phyloP scores from a whole-genome alignment of 2,329 filamentous ascomycete genomes.

The Colletotrichum trifolii region DNA sequence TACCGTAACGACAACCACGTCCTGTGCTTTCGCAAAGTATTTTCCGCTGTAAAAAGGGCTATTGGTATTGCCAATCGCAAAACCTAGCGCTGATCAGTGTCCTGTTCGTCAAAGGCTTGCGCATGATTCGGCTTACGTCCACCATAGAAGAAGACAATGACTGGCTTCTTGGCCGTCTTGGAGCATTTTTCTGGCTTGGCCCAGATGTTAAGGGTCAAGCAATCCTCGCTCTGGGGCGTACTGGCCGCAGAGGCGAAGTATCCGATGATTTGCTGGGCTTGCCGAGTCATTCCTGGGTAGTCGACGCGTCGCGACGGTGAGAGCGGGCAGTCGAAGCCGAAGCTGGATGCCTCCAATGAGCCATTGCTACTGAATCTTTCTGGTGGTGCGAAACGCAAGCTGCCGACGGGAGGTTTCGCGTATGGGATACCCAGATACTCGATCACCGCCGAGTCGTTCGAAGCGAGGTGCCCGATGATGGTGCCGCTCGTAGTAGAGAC shows the following conservation, averaged over 20 bases:
- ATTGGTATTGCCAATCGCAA: constrained; percentile 47
- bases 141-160: constrained; percentile 52
- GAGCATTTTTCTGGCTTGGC: constrained; percentile 38
- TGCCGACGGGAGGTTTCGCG: constrained; percentile 42
- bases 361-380: constrained; percentile 39
- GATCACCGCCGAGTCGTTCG: constrained; percentile 44
- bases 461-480: constrained; percentile 46
- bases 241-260: constrained; percentile 32
- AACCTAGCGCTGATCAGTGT: constrained; percentile 27
- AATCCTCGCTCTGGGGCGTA: constrained; percentile 49
- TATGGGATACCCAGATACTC: constrained; percentile 52
- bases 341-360: constrained; percentile 40
- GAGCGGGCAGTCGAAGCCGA: constrained; percentile 44
- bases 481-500: constrained; percentile 47
- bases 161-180: constrained; percentile 43
- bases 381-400: constrained; percentile 41
- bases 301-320: constrained; percentile 40
- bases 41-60: constrained; percentile 54
- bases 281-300: constrained; percentile 44
- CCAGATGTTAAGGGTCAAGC: constrained; percentile 53
- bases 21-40: constrained; percentile 54
- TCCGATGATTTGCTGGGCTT: constrained; percentile 42
- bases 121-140: constrained; percentile 38
- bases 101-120: background rate
- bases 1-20: constrained; percentile 58